Conservation (phyloP, 495 filamentous ascomycete species). For the Letharia columbiana region DNA sequence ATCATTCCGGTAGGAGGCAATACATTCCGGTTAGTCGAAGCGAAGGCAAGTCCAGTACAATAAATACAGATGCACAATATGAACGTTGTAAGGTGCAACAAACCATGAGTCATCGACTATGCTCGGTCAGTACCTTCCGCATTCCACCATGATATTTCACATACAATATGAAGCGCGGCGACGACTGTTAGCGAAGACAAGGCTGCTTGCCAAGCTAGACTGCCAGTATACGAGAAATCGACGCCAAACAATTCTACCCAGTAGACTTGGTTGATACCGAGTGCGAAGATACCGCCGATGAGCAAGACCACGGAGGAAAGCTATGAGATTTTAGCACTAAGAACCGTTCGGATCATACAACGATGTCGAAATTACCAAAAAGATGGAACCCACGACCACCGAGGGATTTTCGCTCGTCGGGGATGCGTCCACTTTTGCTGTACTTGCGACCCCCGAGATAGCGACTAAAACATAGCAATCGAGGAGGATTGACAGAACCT, state of each 20-base stretch:
- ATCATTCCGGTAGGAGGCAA: not conserved
- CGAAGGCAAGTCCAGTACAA: slow-evolving; percentile 4
- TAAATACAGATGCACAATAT: slow-evolving; percentile 14
- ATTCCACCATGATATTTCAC: slow-evolving; percentile 12
- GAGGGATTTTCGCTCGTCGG: slow-evolving; percentile 3
- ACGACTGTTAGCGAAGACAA: slow-evolving; percentile 30
- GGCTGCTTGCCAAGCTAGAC: slow-evolving; percentile 32
- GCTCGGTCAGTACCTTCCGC: not conserved
- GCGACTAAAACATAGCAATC: slow-evolving; percentile 35
- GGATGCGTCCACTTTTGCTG: slow-evolving; percentile 27
- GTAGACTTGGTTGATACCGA: slow-evolving; percentile 27
- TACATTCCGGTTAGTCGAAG: not conserved
- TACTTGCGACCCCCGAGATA: slow-evolving; percentile 29
- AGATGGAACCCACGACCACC: slow-evolving; percentile 31
- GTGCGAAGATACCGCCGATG: slow-evolving; percentile 26
- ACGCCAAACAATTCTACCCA: slow-evolving; percentile 27
- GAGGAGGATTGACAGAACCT: slow-evolving; percentile 27
- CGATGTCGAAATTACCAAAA: slow-evolving; percentile 20
- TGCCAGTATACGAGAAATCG: slow-evolving; percentile 29
- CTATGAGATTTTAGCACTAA: not conserved
- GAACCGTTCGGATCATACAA: not conserved
- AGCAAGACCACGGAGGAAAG: slow-evolving; percentile 32
- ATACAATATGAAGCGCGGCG: slow-evolving; percentile 37
- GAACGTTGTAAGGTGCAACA: slow-evolving; percentile 11
- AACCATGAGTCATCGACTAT: slow-evolving; percentile 15